Conservation (phyloP, 805 yeast genomes). For the Debaryomyces tyrocola region DNA sequence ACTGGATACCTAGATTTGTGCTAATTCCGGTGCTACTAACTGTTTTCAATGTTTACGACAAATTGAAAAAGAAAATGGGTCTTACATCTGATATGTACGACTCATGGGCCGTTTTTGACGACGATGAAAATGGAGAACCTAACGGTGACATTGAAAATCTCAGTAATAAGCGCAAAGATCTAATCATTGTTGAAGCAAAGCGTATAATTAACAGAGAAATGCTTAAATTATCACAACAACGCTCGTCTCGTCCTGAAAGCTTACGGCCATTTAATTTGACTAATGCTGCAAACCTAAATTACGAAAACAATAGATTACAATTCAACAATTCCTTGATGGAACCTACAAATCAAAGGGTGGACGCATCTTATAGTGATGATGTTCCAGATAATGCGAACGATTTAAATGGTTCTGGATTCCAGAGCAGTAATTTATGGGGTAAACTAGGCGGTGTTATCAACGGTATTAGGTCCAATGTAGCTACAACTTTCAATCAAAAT, state of each 20-base stretch:
- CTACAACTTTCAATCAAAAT: slow-evolving; percentile 9
- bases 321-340: slow-evolving; percentile 21
- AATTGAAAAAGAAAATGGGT: slow-evolving; percentile 44
- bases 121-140: slow-evolving; percentile 18
- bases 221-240: slow-evolving; percentile 22
- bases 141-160: slow-evolving; percentile 14
- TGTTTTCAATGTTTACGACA: slow-evolving; percentile 65
- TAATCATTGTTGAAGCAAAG: slow-evolving; percentile 43
- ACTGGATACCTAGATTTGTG: slow-evolving; percentile 72
- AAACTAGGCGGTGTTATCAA: slow-evolving; percentile 23
- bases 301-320: slow-evolving; percentile 24
- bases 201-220: slow-evolving; percentile 37
- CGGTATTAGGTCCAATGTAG: slow-evolving; percentile 20
- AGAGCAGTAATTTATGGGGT: slow-evolving; percentile 22
- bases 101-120: slow-evolving; percentile 40
- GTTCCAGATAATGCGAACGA: slow-evolving; percentile 6
- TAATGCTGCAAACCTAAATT: slow-evolving; percentile 25
- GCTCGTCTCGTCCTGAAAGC: slow-evolving; percentile 6
- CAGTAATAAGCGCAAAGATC: slow-evolving; percentile 28
- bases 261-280: slow-evolving; percentile 27
- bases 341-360: slow-evolving; percentile 18
- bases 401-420: neutral
- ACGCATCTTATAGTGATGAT: slow-evolving; percentile 13
- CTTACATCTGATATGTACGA: slow-evolving; percentile 38
- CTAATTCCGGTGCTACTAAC: slow-evolving; percentile 69